Evolutionary conservation across 768 basidiomycete species (phyloP).

Genomic region (Crassisporium funariophilum): DNA sequence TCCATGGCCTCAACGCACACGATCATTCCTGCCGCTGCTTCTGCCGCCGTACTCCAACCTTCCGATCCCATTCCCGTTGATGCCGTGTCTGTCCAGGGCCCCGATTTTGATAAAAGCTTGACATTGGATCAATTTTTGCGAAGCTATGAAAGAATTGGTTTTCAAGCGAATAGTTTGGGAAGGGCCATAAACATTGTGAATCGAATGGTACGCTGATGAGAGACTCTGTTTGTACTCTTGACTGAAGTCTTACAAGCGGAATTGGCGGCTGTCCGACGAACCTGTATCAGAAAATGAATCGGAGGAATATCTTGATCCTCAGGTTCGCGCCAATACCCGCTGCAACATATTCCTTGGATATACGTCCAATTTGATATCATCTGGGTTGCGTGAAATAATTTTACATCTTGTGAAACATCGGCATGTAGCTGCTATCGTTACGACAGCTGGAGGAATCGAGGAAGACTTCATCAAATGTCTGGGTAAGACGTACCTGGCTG

Average conservation of each 20-base stretch:
- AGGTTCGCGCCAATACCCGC: slow-evolving; percentile 67
- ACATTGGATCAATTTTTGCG: slow-evolving; percentile 70
- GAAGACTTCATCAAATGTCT: slow-evolving; percentile 99
- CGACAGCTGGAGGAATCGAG: slow-evolving; percentile 97
- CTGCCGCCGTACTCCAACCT: slow-evolving; percentile 75
- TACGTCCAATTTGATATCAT: slow-evolving; percentile 98
- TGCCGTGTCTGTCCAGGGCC: slow-evolving; percentile 79
- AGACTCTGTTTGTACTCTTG: too few species aligned
- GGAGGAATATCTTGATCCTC: slow-evolving; percentile 60
- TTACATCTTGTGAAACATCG: slow-evolving; percentile 91
- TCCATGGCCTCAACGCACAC: slow-evolving; percentile 6
- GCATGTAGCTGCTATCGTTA: slow-evolving; percentile 87
- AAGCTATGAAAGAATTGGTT: slow-evolving; percentile 90
- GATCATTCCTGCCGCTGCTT: slow-evolving; percentile 55
- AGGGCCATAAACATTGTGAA: slow-evolving; percentile 89
- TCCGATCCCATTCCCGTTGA: slow-evolving; percentile 71
- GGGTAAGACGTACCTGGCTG: slow-evolving; percentile 93
- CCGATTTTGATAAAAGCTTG: slow-evolving; percentile 74
- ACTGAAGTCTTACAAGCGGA: slow-evolving; percentile 53
- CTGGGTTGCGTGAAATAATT: slow-evolving; percentile 92
- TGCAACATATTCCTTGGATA: slow-evolving; percentile 96
- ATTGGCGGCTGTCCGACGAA: slow-evolving; percentile 89
- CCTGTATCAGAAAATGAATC: slow-evolving; percentile 70
- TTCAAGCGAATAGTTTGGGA: slow-evolving; percentile 94
- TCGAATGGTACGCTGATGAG: slow-evolving; percentile 81